These are phyloP conservation scores for Coniophora puteana DNA, from an alignment of 1,284 basidiomycete species.

Conservation along the genomic window DNA sequence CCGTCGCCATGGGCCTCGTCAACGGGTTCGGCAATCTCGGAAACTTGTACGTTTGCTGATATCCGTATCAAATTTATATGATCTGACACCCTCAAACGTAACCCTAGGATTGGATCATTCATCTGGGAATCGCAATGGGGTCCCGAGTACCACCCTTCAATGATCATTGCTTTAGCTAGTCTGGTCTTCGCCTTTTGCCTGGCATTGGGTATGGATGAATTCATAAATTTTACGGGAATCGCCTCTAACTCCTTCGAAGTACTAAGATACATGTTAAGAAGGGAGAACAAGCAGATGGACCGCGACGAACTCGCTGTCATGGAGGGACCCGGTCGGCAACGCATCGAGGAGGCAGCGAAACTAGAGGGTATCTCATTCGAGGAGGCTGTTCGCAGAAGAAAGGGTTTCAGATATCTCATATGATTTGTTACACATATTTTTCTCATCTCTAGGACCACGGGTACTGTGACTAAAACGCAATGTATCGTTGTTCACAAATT, in stretches of 20 bases:
- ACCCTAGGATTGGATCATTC: conserved; percentile 43
- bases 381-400: conserved; percentile 44
- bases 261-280: conserved; percentile 41
- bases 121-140: conserved; percentile 49
- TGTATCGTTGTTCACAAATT: no score
- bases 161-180: conserved; percentile 41
- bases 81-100: neutral
- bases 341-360: conserved; percentile 46
- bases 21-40: conserved; percentile 30
- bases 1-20: conserved; percentile 38
- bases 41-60: conserved; percentile 26
- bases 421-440: conserved; percentile 31
- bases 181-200: conserved; percentile 35
- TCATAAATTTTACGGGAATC: conserved; percentile 6
- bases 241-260: no score
- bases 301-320: conserved; percentile 39
- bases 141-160: conserved; percentile 47
- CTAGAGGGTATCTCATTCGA: conserved; percentile 50
- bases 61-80: neutral
- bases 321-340: conserved; percentile 34
- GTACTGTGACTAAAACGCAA: no score
- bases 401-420: conserved; percentile 46
- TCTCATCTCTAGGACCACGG: no score
- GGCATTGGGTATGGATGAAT: conserved; percentile 32
- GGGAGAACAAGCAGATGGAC: conserved; percentile 41